Evolutionary conservation across 2,329 filamentous ascomycete genomes (phyloP).

Genomic region (Calycina herbarum): DNA sequence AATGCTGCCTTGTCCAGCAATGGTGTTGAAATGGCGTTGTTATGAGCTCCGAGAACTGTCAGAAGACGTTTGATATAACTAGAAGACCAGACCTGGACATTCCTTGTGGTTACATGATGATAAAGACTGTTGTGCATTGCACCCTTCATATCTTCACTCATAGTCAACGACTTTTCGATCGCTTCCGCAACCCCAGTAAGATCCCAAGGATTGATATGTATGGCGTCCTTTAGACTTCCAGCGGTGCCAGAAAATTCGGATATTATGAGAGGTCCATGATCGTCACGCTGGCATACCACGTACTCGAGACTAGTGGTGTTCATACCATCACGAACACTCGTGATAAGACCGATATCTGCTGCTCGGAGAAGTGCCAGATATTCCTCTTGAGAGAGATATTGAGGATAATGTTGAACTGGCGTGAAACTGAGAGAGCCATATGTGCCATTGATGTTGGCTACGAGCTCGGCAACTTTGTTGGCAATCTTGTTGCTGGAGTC

Average conservation of each 20-base stretch:
- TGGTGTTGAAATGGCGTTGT: constrained; percentile 75
- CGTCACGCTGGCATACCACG: constrained; percentile 85
- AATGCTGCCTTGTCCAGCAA: constrained; percentile 74
- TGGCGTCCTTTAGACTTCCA: constrained; percentile 78
- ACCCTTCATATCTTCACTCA: constrained; percentile 65
- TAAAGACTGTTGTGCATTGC: constrained; percentile 75
- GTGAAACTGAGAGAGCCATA: constrained; percentile 87
- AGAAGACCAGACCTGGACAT: constrained; percentile 82
- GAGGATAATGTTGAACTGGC: constrained; percentile 91
- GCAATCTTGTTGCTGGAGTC: constrained; percentile 78
- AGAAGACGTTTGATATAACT: constrained; percentile 78
- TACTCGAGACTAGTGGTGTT: constrained; percentile 97
- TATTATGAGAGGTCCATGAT: constrained; percentile 83
- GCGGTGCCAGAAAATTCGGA: constrained; percentile 97
- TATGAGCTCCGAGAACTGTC: constrained; percentile 75
- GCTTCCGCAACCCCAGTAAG: constrained; percentile 78
- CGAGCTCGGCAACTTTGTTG: constrained; percentile 85
- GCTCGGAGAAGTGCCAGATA: constrained; percentile 92
- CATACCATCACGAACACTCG: constrained; percentile 95
- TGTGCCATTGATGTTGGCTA: constrained; percentile 86
- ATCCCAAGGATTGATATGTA: constrained; percentile 98
- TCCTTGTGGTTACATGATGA: constrained; percentile 80
- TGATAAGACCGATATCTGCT: constrained; percentile 90
- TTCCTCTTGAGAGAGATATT: constrained; percentile 85
- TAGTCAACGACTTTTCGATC: constrained; percentile 78